Base-by-base conservation (phyloP, 805 yeast genomes). In the Debaryomyces maramus region DNA sequence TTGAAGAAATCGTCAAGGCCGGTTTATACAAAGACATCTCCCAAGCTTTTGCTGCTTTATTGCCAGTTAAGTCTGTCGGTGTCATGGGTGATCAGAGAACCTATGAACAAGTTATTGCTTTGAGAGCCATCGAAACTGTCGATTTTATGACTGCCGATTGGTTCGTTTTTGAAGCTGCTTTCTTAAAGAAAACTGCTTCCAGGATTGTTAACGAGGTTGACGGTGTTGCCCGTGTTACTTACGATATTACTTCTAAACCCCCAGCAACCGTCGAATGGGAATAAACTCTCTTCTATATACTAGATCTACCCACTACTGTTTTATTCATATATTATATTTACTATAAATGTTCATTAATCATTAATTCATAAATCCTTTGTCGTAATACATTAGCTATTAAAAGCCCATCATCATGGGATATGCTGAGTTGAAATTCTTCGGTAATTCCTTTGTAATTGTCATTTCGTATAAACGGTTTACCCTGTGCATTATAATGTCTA, bases 181-280 rank as follows among this genome's bases (percentile, higher is more conserved):
- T 93, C 83, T 78, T 93, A 68, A 93, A 91, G 79, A 81, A 73
- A 49, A 97, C 90, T 45, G 88, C 96, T 42, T 80, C 96, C 32
- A 83, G 99, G 78, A 93, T 93, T 47, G 98, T 93, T 56, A 93
- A 93, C 68, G 99, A 93, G 75, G 99, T 93, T 46, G 88, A 85
- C 53, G 99, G 99, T 63, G 99, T 93, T 58, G 97, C 99, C 41
- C 85, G 99, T 72, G 99, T 93, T 47, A 93, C 96, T 40, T 93
- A 93, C 69, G 99, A 93, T 67, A 90, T 93, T 65, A 93, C 99
- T 45, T 89, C 97, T 45, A 93, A 93, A 74, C 99, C 99, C 42
- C 99, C 99, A 47, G 99, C 99, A 45, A 93, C 99, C 45, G 99
- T 93, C 53, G 99, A 93, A 69, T 93, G 98, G 99, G 99, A 93